Conservation (phyloP, 2,329 filamentous ascomycete species). For the Aspergillus sp. region DNA sequence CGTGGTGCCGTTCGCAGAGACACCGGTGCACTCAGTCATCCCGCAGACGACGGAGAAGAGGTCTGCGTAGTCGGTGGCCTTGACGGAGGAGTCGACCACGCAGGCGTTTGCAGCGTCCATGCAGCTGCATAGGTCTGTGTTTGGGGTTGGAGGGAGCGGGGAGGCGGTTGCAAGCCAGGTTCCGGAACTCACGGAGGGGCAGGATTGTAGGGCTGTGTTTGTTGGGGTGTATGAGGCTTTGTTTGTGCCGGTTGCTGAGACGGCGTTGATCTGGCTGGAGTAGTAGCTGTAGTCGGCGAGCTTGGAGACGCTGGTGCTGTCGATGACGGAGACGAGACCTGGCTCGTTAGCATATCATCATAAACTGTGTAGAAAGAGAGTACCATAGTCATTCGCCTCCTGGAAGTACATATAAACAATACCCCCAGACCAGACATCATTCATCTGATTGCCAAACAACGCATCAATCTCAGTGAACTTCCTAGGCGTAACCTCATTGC, state of each 20-base stretch:
- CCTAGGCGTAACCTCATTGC: slow-evolving; percentile 72
- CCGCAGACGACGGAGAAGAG: slow-evolving; percentile 61
- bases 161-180: slow-evolving; percentile 64
- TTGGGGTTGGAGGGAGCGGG: slow-evolving; percentile 76
- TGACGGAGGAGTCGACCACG: slow-evolving; percentile 53
- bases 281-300: slow-evolving; percentile 73
- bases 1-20: slow-evolving; percentile 39
- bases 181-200: slow-evolving; percentile 61
- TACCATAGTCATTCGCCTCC: slow-evolving; percentile 83
- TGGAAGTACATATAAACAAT: slow-evolving; percentile 98
- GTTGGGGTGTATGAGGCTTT: slow-evolving; percentile 67
- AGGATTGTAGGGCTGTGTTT: slow-evolving; percentile 66
- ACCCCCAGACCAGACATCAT: slow-evolving; percentile 81
- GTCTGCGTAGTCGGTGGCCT: slow-evolving; percentile 30
- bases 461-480: slow-evolving; percentile 80
- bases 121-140: slow-evolving; percentile 75
- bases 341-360: slow-evolving; percentile 68
- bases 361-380: slow-evolving; percentile 56
- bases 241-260: slow-evolving; percentile 63
- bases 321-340: slow-evolving; percentile 59
- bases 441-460: slow-evolving; percentile 79
- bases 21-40: slow-evolving; percentile 39
- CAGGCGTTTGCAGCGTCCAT: slow-evolving; percentile 74
- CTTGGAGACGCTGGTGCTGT: slow-evolving; percentile 60
- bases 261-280: slow-evolving; percentile 65